phyloP scores from a whole-genome alignment of 2,329 filamentous ascomycete species.

The Aspergillus sp. region DNA sequence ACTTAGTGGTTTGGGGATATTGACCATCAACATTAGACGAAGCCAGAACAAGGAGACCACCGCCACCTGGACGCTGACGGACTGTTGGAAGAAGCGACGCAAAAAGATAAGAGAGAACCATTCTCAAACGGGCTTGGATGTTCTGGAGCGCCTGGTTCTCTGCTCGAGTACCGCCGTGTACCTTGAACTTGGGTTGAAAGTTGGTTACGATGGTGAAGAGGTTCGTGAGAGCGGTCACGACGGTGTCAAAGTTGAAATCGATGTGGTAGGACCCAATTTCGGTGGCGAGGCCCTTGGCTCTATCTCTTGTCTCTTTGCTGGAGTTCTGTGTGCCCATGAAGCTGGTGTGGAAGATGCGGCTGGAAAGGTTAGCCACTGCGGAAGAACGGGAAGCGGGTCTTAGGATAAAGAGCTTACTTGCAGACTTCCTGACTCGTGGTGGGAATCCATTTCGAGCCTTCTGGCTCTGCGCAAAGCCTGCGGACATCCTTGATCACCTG shows the following conservation, averaged over 20 bases:
- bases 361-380: conserved; percentile 13
- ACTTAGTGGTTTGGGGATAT: neutral
- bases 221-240: conserved; percentile 64
- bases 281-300: conserved; percentile 64
- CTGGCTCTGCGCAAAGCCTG: conserved; percentile 56
- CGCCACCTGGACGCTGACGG: conserved; percentile 60
- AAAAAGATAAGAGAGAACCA: conserved; percentile 69
- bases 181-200: conserved; percentile 66
- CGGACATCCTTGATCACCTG: conserved; percentile 61
- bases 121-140: conserved; percentile 68
- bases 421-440: conserved; percentile 64
- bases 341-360: conserved; percentile 63
- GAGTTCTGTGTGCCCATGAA: conserved; percentile 75
- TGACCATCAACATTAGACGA: conserved; percentile 65
- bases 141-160: conserved; percentile 72
- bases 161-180: conserved; percentile 64
- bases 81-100: conserved; percentile 66
- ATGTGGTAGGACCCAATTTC: conserved; percentile 74
- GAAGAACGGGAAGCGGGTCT: neutral
- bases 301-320: conserved; percentile 66
- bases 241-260: conserved; percentile 73
- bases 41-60: conserved; percentile 67
- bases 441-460: conserved; percentile 55
- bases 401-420: conserved; percentile 31
- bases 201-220: conserved; percentile 63